phyloP scores from a whole-genome alignment of 352 stramenopile genomes.

The Globisporangium cederbergense region DNA sequence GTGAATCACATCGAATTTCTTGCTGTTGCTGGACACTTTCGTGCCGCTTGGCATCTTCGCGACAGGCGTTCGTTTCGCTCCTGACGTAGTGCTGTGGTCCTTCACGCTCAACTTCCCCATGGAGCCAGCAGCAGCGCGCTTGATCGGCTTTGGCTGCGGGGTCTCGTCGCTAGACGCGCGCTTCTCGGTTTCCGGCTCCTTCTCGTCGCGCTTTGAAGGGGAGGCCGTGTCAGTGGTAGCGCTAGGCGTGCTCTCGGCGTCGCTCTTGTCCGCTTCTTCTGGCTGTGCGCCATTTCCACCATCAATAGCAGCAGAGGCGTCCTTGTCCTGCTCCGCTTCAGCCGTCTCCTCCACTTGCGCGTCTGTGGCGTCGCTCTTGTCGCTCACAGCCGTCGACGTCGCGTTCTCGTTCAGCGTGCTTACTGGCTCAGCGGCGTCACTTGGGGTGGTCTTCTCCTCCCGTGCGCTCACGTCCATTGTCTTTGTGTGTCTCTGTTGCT shows the following conservation, averaged over 20 bases:
- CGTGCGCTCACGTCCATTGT: conserved; percentile 1
- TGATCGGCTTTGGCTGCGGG: conserved; percentile 12
- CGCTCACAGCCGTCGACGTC: not conserved
- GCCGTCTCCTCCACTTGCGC: not conserved
- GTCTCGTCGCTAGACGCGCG: conserved; percentile 1
- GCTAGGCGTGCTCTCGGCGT: not conserved
- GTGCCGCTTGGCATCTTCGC: conserved; percentile 16
- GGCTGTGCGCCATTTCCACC: not conserved
- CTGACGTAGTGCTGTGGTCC: not conserved
- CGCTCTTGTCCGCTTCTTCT: conserved; percentile 1
- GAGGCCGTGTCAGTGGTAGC: not conserved
- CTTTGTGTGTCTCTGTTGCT: not conserved
- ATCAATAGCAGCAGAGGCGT: not conserved
- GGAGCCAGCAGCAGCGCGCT: conserved; percentile 5
- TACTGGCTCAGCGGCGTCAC: conserved; percentile 1
- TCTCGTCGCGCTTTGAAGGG: not conserved
- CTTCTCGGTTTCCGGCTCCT: not conserved
- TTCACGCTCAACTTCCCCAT: conserved; percentile 13
- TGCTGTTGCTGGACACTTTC: conserved; percentile 15
- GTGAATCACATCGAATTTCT: conserved; percentile 18
- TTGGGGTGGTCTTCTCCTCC: not conserved
- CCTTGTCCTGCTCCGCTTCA: not conserved
- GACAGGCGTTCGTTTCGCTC: conserved; percentile 8
- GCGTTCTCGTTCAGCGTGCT: not conserved
- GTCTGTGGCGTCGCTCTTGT: not conserved